phyloP scores from a whole-genome alignment of 1,284 basidiomycete genomes.

The Ceratobasidium sp. region DNA sequence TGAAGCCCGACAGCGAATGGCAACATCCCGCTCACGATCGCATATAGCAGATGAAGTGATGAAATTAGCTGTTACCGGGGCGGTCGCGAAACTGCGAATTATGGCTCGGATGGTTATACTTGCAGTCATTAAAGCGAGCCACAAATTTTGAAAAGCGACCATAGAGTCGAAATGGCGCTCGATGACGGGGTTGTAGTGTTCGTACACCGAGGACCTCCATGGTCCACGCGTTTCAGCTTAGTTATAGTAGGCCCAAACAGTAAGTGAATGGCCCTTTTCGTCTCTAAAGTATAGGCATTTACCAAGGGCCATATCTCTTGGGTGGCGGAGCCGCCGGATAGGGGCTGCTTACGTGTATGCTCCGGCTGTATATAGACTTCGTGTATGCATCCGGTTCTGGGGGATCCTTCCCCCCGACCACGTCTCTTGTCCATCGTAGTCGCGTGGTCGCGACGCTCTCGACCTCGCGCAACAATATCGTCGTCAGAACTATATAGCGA shows the following conservation, averaged over 20 bases:
- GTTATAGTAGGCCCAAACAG: neutral
- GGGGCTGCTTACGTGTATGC: too few relatives aligned
- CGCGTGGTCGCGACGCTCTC: too few relatives aligned
- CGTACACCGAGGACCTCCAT: constrained; percentile 16
- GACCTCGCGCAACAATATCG: too few relatives aligned
- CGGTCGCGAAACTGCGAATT: neutral
- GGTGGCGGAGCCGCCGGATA: too few relatives aligned
- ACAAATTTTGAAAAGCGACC: neutral
- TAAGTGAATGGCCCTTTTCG: neutral
- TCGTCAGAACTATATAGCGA: too few relatives aligned
- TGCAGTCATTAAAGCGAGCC: constrained; percentile 23
- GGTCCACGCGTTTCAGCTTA: neutral
- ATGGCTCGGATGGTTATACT: constrained; percentile 16
- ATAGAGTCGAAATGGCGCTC: constrained; percentile 9
- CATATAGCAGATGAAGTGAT: neutral
- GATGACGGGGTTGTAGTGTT: neutral
- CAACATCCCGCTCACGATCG: neutral
- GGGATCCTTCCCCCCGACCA: too few relatives aligned
- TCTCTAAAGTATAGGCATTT: neutral
- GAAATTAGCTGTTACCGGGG: constrained; percentile 14
- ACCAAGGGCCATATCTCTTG: constrained; percentile 4
- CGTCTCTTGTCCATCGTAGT: too few relatives aligned
- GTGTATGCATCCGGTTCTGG: too few relatives aligned
- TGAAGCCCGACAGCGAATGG: neutral
- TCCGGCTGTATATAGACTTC: too few relatives aligned